phyloP scores from a whole-genome alignment of 2,329 filamentous ascomycete genomes.

The Colletotrichum filicis region DNA sequence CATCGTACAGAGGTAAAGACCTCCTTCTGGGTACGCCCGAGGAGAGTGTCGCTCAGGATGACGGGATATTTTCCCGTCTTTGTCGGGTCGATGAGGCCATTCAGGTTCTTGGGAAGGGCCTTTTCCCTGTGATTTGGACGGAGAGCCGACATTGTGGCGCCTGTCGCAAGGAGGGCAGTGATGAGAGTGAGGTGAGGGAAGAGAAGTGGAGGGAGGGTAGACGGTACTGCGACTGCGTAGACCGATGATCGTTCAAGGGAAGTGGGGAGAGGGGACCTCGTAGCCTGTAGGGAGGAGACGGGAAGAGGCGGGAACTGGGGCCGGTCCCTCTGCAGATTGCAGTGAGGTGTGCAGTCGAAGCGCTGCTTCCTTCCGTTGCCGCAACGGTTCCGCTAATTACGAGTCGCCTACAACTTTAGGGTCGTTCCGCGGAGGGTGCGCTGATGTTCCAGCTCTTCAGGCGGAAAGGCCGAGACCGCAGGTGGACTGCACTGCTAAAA shows the following conservation, averaged over 20 bases:
- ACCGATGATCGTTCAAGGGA: constrained; percentile 24
- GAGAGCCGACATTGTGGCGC: constrained; percentile 35
- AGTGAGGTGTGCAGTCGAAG: not conserved
- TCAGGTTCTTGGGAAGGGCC: constrained; percentile 24
- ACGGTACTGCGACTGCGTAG: too few species aligned
- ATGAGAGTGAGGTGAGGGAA: not conserved
- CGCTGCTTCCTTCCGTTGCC: not conserved
- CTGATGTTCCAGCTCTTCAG: not conserved
- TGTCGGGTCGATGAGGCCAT: constrained; percentile 67
- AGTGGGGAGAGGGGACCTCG: constrained; percentile 22
- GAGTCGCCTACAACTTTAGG: constrained; percentile 19
- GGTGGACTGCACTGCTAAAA: constrained; percentile 27
- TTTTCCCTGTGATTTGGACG: constrained; percentile 36
- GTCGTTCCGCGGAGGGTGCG: constrained; percentile 12
- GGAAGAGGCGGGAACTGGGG: not conserved
- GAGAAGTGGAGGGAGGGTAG: not conserved
- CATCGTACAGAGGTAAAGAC: constrained; percentile 71
- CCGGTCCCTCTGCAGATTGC: not conserved
- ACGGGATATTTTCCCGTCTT: constrained; percentile 71
- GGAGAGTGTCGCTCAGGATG: constrained; percentile 70
- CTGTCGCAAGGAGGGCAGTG: constrained; percentile 1
- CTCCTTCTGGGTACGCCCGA: constrained; percentile 66
- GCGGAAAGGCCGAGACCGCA: constrained; percentile 31
- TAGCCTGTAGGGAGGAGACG: not conserved
- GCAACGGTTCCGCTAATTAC: constrained; percentile 9